phyloP scores from a whole-genome alignment of 805 yeast genomes.

The Kodamaea fukazawae region DNA sequence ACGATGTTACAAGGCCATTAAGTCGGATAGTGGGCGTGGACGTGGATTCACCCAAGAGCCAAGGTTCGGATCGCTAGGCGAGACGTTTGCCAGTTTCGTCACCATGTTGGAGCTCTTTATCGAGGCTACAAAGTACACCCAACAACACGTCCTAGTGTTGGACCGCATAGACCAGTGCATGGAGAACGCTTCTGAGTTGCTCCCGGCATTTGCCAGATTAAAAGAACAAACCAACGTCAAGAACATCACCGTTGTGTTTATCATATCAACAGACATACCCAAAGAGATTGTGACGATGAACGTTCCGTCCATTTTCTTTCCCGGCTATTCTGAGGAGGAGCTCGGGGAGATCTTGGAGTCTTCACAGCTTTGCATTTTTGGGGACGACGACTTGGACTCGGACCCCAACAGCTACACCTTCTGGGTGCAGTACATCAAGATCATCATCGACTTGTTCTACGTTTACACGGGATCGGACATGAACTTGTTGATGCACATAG shows the following conservation, averaged over 20 bases:
- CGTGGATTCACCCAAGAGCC: constrained; percentile 12
- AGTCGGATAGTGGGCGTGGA: constrained; percentile 34
- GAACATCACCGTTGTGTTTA: constrained; percentile 37
- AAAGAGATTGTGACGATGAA: constrained; percentile 34
- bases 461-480: constrained; percentile 47
- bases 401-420: constrained; percentile 21
- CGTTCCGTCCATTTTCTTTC: constrained; percentile 42
- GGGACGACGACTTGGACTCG: constrained; percentile 13
- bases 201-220: constrained; percentile 39
- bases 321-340: constrained; percentile 35
- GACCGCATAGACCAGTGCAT: constrained; percentile 48
- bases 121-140: constrained; percentile 24
- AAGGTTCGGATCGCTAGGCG: constrained; percentile 32
- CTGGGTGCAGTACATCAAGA: constrained; percentile 43
- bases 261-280: constrained; percentile 41
- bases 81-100: constrained; percentile 39
- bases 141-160: constrained; percentile 43
- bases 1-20: constrained; percentile 37
- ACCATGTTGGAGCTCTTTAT: constrained; percentile 41
- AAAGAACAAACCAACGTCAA: constrained; percentile 38
- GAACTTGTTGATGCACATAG: constrained; percentile 30
- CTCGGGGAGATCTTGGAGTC: constrained; percentile 36
- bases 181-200: constrained; percentile 41
- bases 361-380: constrained; percentile 25
- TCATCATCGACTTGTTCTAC: constrained; percentile 45